Percentiles rank a stretch among this genome's conserved stretches.
Evolutionary conservation across 2,329 filamentous ascomycete species (phyloP).

Genomic region (Cephalotrichum gorgonifer): DNA sequence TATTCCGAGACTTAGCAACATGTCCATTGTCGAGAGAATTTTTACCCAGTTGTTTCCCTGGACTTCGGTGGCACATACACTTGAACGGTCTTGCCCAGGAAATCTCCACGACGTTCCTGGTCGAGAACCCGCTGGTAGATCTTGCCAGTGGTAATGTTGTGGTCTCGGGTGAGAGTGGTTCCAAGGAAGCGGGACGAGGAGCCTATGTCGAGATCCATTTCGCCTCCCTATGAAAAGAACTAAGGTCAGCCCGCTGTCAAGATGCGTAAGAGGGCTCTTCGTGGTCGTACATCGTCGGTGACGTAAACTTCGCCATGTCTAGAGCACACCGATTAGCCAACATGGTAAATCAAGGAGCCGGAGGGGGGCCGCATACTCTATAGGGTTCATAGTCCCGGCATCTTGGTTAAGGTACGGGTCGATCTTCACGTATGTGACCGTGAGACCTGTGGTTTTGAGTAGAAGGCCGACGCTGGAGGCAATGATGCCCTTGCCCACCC

Average conservation of each 20-base stretch:
- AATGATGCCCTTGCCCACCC: background rate
- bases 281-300: constrained; percentile 58
- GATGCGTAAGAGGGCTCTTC: no score
- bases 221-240: no score
- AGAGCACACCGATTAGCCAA: no score
- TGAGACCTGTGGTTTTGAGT: constrained; percentile 64
- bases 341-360: background rate
- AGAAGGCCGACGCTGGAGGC: constrained; percentile 59
- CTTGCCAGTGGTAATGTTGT: constrained; percentile 97
- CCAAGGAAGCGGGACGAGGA: constrained; percentile 46
- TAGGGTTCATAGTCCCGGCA: constrained; percentile 23
- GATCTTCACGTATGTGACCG: constrained; percentile 47
- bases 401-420: constrained; percentile 37
- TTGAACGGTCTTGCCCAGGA: constrained; percentile 81
- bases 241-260: no score
- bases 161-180: constrained; percentile 70
- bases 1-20: constrained; percentile 6
- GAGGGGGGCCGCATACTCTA: constrained; percentile 17
- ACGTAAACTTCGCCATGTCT: constrained; percentile 88
- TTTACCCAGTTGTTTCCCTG: background rate
- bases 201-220: constrained; percentile 43
- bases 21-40: no score
- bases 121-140: constrained; percentile 94
- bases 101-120: constrained; percentile 56
- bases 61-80: constrained; percentile 29